phyloP scores from a whole-genome alignment of 257 asterid species.

The Cinchona pubescens region DNA sequence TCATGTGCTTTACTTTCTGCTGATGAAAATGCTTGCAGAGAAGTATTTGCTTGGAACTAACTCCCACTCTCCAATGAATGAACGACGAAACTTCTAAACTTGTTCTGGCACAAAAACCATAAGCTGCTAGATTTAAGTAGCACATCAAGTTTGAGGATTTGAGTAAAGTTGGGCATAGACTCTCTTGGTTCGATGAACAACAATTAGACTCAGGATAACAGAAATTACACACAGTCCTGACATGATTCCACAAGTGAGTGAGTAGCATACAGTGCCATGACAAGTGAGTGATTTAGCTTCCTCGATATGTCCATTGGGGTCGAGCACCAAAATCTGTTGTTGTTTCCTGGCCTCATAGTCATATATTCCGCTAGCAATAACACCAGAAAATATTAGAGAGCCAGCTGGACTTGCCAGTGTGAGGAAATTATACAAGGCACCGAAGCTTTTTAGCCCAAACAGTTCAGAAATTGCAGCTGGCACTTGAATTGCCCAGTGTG shows the following conservation, averaged over 20 bases:
- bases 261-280: conserved; percentile 38
- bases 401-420: conserved; percentile 85
- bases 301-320: conserved; percentile 1
- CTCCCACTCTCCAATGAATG: conserved; percentile 4
- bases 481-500: conserved; percentile 49
- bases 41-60: background rate
- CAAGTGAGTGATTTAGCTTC: conserved; percentile 33
- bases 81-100: background rate
- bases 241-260: conserved; percentile 41
- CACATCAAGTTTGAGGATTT: conserved; percentile 22
- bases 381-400: conserved; percentile 71
- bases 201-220: conserved; percentile 33
- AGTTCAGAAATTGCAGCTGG: conserved; percentile 47
- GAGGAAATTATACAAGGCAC: conserved; percentile 70
- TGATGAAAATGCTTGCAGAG: background rate
- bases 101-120: background rate
- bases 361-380: conserved; percentile 77
- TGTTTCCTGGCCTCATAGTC: conserved; percentile 82
- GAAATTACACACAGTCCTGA: conserved; percentile 40
- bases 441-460: conserved; percentile 43
- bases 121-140: background rate
- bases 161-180: conserved; percentile 38
- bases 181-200: conserved; percentile 44
- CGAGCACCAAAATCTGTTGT: conserved; percentile 8
- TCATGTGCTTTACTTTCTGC: background rate